Evolutionary conservation across 2,329 filamentous ascomycete species (phyloP).

Genomic region (Nannizziopsis barbatae): DNA sequence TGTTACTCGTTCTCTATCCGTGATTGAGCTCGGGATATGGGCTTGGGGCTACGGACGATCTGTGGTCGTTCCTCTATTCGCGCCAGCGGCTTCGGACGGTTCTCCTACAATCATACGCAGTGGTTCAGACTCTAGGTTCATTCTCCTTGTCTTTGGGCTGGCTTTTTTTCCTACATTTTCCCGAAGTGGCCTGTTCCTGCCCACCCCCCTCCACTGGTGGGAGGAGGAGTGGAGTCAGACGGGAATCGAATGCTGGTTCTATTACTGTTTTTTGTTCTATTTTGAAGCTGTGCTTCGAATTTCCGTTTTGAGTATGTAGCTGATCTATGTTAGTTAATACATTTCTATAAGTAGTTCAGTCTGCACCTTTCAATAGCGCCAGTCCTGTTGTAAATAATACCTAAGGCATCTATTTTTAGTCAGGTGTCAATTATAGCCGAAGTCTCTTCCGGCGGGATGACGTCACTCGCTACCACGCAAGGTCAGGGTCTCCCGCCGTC

Average conservation of each 20-base stretch:
- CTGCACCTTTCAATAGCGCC: not conserved
- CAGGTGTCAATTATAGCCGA: not conserved
- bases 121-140: constrained; percentile 37
- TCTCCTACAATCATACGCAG: not conserved
- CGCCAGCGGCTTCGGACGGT: not conserved
- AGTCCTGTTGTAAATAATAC: not conserved
- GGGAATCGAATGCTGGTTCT: constrained; percentile 43
- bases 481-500: too few relatives aligned
- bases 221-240: constrained; percentile 16
- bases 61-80: constrained; percentile 5
- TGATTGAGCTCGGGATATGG: constrained; percentile 12
- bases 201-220: constrained; percentile 22
- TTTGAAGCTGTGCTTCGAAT: constrained; percentile 31
- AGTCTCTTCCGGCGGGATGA: constrained; percentile 3
- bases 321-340: constrained; percentile 10
- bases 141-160: constrained; percentile 45
- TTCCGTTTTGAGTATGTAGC: not conserved
- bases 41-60: constrained; percentile 6
- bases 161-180: constrained; percentile 23
- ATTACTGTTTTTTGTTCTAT: not conserved
- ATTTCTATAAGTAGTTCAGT: not conserved
- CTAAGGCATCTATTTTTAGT: not conserved
- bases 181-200: constrained; percentile 26
- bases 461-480: not conserved
- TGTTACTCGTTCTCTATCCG: constrained; percentile 1